Evolutionary conservation across 163 green algal species (phyloP), one percentile per base, ranked within the genome.

Genomic region (Scenedesmus sp.): DNA sequence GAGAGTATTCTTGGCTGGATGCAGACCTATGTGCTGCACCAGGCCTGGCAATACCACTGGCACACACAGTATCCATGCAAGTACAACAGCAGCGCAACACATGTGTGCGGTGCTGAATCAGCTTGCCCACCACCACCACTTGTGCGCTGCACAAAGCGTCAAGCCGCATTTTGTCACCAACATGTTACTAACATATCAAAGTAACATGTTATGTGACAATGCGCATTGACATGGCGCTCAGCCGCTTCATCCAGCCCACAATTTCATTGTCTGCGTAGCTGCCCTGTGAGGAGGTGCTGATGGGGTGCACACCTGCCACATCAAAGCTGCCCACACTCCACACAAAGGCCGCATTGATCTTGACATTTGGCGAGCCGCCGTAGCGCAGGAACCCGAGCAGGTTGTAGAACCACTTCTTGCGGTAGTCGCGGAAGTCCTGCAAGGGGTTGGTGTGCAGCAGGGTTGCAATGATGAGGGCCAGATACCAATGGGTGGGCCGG

Each of bases 291-390:
- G 52, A 83, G 1, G 76, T 89, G 26, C 79, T 90, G 76, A 93
- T 93, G 12, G 90, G 90, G 57, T 91, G 86, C 74, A 93, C 85
- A 0, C 5, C 90, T 12, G 90, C 90, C 5, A 93, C 85, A 12
- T 93, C 90, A 62, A 83, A 93, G 4, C 52, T 79, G 23, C 90
- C 90, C 3, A 93, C 90, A n/a, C 85, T 91, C 90, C 90, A 93
- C 26, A 93, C 59, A 55, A 93, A 93, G 0, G 90, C 90, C 1
- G 74, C 90, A 64, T 89, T 74, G 56, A 93, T 76, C 15, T 82
- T 86, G 15, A 90, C 70, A 16, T 87, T 74, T 4, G 26, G 76
- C 62, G 57, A 56, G n/a, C 85, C 90, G 4, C 85, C 90, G 10
- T 59, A 70, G 18, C 76, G 52, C 59, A 93, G 76, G 77, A 91